A percentile compares a stretch with the other conserved stretches of the same genome.
Conservation (phyloP, 305 asterid genomes). For the Caryopteris hybrid region DNA sequence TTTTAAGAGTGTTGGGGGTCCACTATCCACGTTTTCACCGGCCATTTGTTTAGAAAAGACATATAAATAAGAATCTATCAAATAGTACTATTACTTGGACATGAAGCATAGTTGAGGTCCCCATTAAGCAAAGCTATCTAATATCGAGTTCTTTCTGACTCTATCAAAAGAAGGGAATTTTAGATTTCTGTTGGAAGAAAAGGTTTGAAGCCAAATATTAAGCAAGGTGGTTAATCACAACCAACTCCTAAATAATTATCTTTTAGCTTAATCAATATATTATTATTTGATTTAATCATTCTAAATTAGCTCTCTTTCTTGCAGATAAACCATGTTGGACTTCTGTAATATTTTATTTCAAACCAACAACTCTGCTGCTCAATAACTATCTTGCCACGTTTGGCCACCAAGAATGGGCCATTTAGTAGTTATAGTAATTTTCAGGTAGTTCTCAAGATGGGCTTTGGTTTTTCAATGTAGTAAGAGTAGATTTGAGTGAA, state of each 20-base stretch:
- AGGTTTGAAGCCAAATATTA: slow-evolving; percentile 32
- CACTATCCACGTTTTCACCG: slow-evolving; percentile 34
- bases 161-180: slow-evolving; percentile 21
- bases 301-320: slow-evolving; percentile 32
- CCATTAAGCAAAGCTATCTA: slow-evolving; percentile 66
- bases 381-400: slow-evolving; percentile 30
- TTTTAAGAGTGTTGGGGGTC: slow-evolving; percentile 29
- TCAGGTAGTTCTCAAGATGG: slow-evolving; percentile 17
- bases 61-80: background rate
- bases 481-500: slow-evolving; percentile 21
- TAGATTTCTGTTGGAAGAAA: slow-evolving; percentile 37
- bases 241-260: slow-evolving; percentile 40
- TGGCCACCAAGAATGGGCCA: slow-evolving; percentile 15
- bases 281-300: slow-evolving; percentile 30
- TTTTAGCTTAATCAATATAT: slow-evolving; percentile 24
- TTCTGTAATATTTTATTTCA: slow-evolving; percentile 17
- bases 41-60: slow-evolving; percentile 9
- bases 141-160: slow-evolving; percentile 26
- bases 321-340: slow-evolving; percentile 41
- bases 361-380: slow-evolving; percentile 12
- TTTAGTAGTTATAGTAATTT: slow-evolving; percentile 14
- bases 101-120: slow-evolving; percentile 86
- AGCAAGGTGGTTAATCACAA: slow-evolving; percentile 67
- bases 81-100: slow-evolving; percentile 52
- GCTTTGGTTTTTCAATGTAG: slow-evolving; percentile 14